Evolutionary conservation across 306 rosid genomes (phyloP).

Genomic region (Lithocarpus polystachyus): DNA sequence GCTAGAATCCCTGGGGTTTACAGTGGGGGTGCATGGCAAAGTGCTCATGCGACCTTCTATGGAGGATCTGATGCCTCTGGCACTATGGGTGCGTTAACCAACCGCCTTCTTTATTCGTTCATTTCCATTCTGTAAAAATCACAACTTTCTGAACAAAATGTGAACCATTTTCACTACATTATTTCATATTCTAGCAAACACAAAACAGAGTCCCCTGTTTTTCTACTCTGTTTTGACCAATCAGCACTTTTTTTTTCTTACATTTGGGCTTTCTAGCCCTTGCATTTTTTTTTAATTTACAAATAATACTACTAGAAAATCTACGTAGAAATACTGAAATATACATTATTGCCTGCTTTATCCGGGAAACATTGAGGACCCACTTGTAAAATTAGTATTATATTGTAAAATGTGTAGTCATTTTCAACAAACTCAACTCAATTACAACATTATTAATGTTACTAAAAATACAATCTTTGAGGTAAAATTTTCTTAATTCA

Average conservation of each 20-base stretch:
- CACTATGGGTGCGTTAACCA: conserved; percentile 69
- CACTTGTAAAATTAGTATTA: neutral
- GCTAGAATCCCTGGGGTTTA: conserved; percentile 81
- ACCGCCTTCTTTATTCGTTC: neutral
- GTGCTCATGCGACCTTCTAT: conserved; percentile 93
- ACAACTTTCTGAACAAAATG: neutral
- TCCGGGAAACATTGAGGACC: neutral
- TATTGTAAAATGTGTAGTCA: neutral
- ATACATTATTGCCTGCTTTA: neutral
- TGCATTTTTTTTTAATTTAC: neutral
- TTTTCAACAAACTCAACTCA: neutral
- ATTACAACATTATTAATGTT: neutral
- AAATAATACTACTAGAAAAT: neutral
- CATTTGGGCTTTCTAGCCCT: neutral
- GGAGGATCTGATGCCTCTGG: conserved; percentile 98
- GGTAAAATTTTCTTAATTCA: no score
- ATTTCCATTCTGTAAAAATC: neutral
- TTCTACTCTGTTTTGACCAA: neutral
- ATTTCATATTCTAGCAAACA: neutral
- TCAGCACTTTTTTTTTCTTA: neutral
- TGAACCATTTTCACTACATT: neutral
- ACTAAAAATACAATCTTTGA: no score
- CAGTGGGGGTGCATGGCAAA: conserved; percentile 67
- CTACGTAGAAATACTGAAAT: neutral
- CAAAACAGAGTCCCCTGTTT: neutral